A percentile compares a stretch with the other conserved stretches of the same genome.
phyloP scores from a whole-genome alignment of 1,139 yeast species.

The Candida dubliniensis region DNA sequence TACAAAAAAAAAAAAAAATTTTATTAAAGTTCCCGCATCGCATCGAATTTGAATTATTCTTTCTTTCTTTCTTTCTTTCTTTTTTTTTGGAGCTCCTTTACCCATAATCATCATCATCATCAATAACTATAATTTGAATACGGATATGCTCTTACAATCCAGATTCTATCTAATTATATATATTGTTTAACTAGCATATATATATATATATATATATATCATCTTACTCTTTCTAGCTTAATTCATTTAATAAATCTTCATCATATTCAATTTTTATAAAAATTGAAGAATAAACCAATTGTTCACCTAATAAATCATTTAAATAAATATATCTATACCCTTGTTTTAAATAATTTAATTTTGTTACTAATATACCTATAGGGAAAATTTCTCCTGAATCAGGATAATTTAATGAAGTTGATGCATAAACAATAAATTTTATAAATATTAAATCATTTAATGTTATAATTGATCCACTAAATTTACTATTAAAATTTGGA shows the following conservation, averaged over 20 bases:
- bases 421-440: conserved; percentile 26
- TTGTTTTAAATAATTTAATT: conserved; percentile 55
- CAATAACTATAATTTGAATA: too few species aligned
- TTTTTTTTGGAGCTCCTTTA: too few species aligned
- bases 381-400: conserved; percentile 28
- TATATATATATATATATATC: too few species aligned
- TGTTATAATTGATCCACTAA: conserved; percentile 35
- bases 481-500: conserved; percentile 72
- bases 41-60: conserved; percentile 1
- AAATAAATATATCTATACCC: conserved; percentile 85
- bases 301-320: conserved; percentile 77
- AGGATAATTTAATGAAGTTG: conserved; percentile 16
- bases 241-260: not conserved
- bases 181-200: too few species aligned
- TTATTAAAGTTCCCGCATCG: not conserved
- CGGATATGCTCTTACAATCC: too few species aligned
- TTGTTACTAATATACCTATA: conserved; percentile 61
- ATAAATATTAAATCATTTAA: conserved; percentile 39
- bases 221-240: too few species aligned
- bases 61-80: too few species aligned
- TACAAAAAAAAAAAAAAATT: not conserved
- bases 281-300: conserved; percentile 73
- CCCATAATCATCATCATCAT: not conserved
- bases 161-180: too few species aligned
- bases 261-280: conserved; percentile 53